These are phyloP conservation scores for Euphorbia corollata DNA, from an alignment of 441 rosid species.

Conservation along the genomic window DNA sequence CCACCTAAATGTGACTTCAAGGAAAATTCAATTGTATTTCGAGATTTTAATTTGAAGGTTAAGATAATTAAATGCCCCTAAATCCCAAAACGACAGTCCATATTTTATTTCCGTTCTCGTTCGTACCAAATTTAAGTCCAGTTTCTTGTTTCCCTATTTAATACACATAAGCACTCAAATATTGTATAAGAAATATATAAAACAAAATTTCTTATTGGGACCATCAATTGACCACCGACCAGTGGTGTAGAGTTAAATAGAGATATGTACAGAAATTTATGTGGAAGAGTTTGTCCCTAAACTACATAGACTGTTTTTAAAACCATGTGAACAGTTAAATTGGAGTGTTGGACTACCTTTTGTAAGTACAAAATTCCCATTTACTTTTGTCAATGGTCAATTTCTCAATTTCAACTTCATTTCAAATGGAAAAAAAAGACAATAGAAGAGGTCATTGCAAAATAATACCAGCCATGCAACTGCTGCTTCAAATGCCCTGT, in stretches of 20 bases:
- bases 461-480: slow-evolving; percentile 79
- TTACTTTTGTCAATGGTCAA: not conserved
- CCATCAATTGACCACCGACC: not conserved
- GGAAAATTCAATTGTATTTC: not conserved
- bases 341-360: not conserved
- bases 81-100: not conserved
- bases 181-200: too few species aligned
- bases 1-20: too few species aligned
- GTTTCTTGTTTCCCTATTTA: not conserved
- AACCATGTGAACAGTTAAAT: not conserved
- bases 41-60: not conserved
- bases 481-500: slow-evolving; percentile 87
- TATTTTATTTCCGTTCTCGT: not conserved
- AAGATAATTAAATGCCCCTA: not conserved
- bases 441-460: slow-evolving; percentile 1
- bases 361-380: not conserved
- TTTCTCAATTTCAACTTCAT: not conserved
- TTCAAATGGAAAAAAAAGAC: not conserved
- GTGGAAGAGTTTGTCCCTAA: not conserved
- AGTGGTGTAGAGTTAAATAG: too few species aligned
- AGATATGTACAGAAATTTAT: too few species aligned
- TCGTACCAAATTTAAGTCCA: not conserved
- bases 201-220: not conserved
- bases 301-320: not conserved
- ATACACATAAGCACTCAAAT: too few species aligned